A percentile compares a stretch with the other conserved stretches of the same genome.
These are phyloP conservation scores for Pyrenophora graminea DNA, from an alignment of 2,329 filamentous ascomycete species.

Conservation along the genomic window DNA sequence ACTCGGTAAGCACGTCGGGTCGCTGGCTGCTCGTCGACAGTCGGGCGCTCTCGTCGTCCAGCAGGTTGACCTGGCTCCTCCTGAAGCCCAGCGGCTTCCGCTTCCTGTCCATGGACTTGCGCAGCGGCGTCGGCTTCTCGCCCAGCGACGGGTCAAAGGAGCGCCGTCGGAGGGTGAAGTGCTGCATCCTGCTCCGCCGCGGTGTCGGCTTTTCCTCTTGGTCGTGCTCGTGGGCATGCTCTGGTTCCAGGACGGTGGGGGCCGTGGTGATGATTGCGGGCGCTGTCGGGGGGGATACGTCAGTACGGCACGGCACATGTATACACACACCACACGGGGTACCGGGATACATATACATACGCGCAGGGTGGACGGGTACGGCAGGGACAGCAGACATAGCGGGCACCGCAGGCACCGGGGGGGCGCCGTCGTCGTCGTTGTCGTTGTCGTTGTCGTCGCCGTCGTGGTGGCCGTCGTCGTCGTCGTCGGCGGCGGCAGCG, in stretches of 20 bases:
- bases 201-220: slow-evolving; percentile 20
- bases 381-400: slow-evolving; percentile 50
- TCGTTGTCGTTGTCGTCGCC: slow-evolving; percentile 7
- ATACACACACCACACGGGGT: slow-evolving; percentile 1
- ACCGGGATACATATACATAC: slow-evolving; percentile 15
- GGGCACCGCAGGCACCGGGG: slow-evolving; percentile 46
- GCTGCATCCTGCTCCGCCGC: slow-evolving; percentile 41
- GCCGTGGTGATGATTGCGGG: slow-evolving; percentile 88
- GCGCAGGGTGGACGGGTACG: slow-evolving; percentile 38
- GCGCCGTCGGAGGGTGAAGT: slow-evolving; percentile 41
- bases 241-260: slow-evolving; percentile 64
- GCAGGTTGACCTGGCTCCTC: slow-evolving; percentile 34
- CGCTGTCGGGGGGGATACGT: slow-evolving; percentile 38
- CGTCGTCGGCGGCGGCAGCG: slow-evolving; percentile 43
- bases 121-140: slow-evolving; percentile 35
- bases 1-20: slow-evolving; percentile 57
- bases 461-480: background rate
- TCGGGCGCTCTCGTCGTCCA: slow-evolving; percentile 54
- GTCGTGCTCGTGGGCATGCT: slow-evolving; percentile 6
- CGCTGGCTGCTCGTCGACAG: slow-evolving; percentile 62
- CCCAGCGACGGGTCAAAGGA: slow-evolving; percentile 43
- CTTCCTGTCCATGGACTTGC: slow-evolving; percentile 46
- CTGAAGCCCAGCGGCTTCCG: slow-evolving; percentile 33
- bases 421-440: slow-evolving; percentile 23
- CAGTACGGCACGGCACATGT: slow-evolving; percentile 22